A percentile compares a stretch with the other conserved stretches of the same genome.
Evolutionary conservation across 2,329 filamentous ascomycete genomes (phyloP).

Genomic region (Xylariales sp.): DNA sequence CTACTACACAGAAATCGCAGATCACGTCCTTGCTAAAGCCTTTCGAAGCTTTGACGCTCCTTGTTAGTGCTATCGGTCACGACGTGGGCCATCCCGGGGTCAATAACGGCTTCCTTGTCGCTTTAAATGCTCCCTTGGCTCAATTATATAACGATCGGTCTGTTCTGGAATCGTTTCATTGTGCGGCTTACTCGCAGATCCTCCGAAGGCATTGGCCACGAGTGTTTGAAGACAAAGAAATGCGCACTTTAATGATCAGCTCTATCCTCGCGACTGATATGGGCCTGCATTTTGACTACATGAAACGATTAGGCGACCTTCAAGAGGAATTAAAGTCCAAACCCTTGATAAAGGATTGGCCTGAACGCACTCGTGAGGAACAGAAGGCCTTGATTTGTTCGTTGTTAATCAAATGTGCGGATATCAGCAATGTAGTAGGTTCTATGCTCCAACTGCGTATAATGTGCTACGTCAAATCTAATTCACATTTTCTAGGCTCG

Average conservation of each 20-base stretch:
- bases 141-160: slow-evolving; percentile 98
- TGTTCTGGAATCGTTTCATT: slow-evolving; percentile 96
- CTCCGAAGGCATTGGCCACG: slow-evolving; percentile 90
- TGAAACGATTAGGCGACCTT: slow-evolving; percentile 84
- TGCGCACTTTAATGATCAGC: slow-evolving; percentile 93
- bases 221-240: slow-evolving; percentile 79
- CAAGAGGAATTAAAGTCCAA: slow-evolving; percentile 81
- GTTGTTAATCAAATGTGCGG: slow-evolving; percentile 95
- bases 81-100: slow-evolving; percentile 98
- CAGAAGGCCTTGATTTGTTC: slow-evolving; percentile 86
- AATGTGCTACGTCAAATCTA: slow-evolving; percentile 27
- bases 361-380: slow-evolving; percentile 78
- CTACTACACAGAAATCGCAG: slow-evolving; percentile 63
- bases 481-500: slow-evolving; percentile 71
- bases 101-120: slow-evolving; percentile 95
- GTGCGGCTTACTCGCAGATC: slow-evolving; percentile 96
- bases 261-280: slow-evolving; percentile 98
- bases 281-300: slow-evolving; percentile 96
- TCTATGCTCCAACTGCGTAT: slow-evolving; percentile 11
- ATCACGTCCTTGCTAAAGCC: slow-evolving; percentile 82
- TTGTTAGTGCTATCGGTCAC: slow-evolving; percentile 96
- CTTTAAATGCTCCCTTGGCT: slow-evolving; percentile 89
- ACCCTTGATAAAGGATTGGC: slow-evolving; percentile 78
- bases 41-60: slow-evolving; percentile 86
- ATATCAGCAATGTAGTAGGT: slow-evolving; percentile 97